Percentiles rank a stretch among this genome's conserved stretches.
phyloP scores from a whole-genome alignment of 352 stramenopile genomes.

The Globisporangium barbulae region DNA sequence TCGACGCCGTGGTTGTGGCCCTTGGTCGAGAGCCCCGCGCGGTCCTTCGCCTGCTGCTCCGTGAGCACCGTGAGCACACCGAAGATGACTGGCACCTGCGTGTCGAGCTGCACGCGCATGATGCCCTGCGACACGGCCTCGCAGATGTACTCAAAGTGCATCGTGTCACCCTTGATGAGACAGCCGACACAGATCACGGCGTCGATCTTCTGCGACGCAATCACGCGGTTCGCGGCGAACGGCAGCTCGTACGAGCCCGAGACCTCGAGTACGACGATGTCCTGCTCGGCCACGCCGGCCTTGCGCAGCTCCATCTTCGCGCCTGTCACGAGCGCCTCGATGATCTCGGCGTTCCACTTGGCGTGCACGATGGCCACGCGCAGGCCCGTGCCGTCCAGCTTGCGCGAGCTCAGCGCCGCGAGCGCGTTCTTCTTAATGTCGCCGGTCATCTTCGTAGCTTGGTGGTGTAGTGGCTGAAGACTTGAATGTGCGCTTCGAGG shows the following conservation, averaged over 20 bases:
- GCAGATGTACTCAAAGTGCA: slow-evolving; percentile 99
- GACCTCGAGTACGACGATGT: slow-evolving; percentile 81
- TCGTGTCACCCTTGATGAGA: slow-evolving; percentile 96
- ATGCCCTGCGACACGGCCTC: slow-evolving; percentile 95
- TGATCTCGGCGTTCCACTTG: slow-evolving; percentile 86
- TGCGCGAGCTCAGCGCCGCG: slow-evolving; percentile 65
- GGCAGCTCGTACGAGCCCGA: slow-evolving; percentile 97
- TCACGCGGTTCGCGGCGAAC: slow-evolving; percentile 89
- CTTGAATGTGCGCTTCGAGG: background rate
- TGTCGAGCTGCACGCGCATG: slow-evolving; percentile 95
- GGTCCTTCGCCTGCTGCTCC: slow-evolving; percentile 94
- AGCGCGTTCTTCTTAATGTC: slow-evolving; percentile 79
- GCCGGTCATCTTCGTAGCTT: slow-evolving; percentile 25
- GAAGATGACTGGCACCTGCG: slow-evolving; percentile 85
- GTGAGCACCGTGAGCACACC: slow-evolving; percentile 95
- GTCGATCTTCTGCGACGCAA: slow-evolving; percentile 93
- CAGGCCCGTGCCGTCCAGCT: slow-evolving; percentile 70
- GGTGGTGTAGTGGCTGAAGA: background rate
- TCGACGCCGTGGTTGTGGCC: slow-evolving; percentile 96
- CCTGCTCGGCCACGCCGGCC: slow-evolving; percentile 52
- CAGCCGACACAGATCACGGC: slow-evolving; percentile 95
- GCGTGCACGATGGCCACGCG: slow-evolving; percentile 82
- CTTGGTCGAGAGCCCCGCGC: slow-evolving; percentile 74
- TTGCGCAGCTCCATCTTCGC: slow-evolving; percentile 61
- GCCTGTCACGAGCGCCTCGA: slow-evolving; percentile 61